phyloP scores from a whole-genome alignment of 176 grass and related monocot species.

The Oryza glumipatula region DNA sequence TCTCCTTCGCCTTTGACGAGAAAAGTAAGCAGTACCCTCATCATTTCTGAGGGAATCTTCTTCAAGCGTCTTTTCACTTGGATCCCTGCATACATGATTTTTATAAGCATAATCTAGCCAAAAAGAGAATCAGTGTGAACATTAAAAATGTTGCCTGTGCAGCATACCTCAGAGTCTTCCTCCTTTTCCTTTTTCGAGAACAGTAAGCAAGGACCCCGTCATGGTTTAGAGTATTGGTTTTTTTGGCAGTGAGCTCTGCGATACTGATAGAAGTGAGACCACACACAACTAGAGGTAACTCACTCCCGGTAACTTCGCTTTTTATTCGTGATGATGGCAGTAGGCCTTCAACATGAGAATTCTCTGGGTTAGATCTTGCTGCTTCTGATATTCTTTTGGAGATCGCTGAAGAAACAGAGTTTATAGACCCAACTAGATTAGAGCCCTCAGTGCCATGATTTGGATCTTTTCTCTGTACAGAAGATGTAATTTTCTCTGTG shows the following conservation, averaged over 20 bases:
- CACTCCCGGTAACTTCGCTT: slow-evolving; percentile 35
- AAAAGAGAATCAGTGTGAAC: slow-evolving; percentile 1
- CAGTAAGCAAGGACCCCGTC: slow-evolving; percentile 23
- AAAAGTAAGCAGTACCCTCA: slow-evolving; percentile 30
- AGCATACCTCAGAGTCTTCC: slow-evolving; percentile 64
- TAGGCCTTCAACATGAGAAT: slow-evolving; percentile 22
- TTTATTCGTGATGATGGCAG: slow-evolving; percentile 42
- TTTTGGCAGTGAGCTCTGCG: slow-evolving; percentile 10
- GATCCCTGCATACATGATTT: slow-evolving; percentile 54
- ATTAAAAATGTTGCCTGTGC: slow-evolving; percentile 33
- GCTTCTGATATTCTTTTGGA: slow-evolving; percentile 13
- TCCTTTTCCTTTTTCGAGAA: slow-evolving; percentile 53
- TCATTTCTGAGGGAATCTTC: slow-evolving; percentile 54
- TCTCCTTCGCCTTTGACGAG: slow-evolving; percentile 58
- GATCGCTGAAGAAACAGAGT: not conserved
- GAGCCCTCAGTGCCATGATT: not conserved
- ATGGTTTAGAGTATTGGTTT: slow-evolving; percentile 1
- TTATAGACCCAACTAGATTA: not conserved
- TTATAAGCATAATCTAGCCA: slow-evolving; percentile 22
- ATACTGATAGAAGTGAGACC: slow-evolving; percentile 21
- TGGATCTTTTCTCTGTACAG: not conserved
- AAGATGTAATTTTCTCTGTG: not conserved
- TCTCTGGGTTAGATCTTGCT: slow-evolving; percentile 2
- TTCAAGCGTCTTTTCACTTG: slow-evolving; percentile 59
- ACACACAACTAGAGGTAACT: slow-evolving; percentile 1